Evolutionary conservation across 148 eudicot genomes (phyloP), one percentile per base, ranked within the genome.

Genomic region (Polygonum maritimum): DNA sequence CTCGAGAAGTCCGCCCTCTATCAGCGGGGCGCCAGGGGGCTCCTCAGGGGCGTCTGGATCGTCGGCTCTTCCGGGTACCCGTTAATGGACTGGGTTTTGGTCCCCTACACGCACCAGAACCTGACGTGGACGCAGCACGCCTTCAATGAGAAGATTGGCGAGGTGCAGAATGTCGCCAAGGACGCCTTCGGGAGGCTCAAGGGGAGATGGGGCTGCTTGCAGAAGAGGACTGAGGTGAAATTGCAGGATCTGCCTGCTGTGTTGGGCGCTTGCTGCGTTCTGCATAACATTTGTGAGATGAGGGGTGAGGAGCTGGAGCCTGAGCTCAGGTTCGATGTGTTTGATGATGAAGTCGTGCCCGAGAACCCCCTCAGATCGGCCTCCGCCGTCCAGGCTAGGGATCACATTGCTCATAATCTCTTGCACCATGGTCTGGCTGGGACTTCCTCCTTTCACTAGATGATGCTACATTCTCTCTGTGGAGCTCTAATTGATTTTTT

Each of bases 161-260:
- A 83, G 4, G 80, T 84, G 18, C 88, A 90, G 44, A 83, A 69
- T 26, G 78, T 81, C 1, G 90, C 88, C 0, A 87, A 76, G 75
- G 87, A 82, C 48, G 86, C 92, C 6, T 92, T 92, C 65, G 75
- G 78, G 74, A 71, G 88, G 74, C 12, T 92, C 70, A 92, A 92
- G 73, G 85, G 71, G 4, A 78, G 97, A 73, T 92, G 97, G 97
- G 79, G 82, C 1, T 92, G 97, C 60, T 76, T 92, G 80, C 94
- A 88, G 76, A 92, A 87, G 80, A 82, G 97, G 75, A 88, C 94
- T 0, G 97, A 92, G 79, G 89, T 87, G 71, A 92, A 92, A 67
- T 81, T 92, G 10, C 88, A 87, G 77, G 92, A 92, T 36, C 75
- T 89, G 83, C 94, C 94, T 0, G 85, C 80, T 3, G 91, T 91